These are phyloP conservation scores for Diaporthe citrichinensis DNA, from an alignment of 2,329 filamentous ascomycete species.

Conservation along the genomic window DNA sequence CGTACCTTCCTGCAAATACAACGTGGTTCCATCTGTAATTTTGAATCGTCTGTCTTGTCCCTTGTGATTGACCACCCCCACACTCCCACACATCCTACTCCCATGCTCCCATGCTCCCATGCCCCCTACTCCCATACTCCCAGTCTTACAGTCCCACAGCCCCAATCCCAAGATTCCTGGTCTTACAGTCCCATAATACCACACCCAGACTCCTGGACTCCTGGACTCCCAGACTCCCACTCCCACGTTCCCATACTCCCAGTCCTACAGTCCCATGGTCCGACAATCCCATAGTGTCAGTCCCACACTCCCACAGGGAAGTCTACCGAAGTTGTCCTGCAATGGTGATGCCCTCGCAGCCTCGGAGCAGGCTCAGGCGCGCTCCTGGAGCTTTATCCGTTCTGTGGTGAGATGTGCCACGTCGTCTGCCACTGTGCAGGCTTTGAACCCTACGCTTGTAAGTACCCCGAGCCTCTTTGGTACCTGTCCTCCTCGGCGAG, in stretches of 20 bases:
- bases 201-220: neutral
- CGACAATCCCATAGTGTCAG: too few relatives aligned
- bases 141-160: too few relatives aligned
- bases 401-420: neutral
- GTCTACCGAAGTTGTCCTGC: neutral
- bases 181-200: too few relatives aligned
- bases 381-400: neutral
- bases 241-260: too few relatives aligned
- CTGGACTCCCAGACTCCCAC: too few relatives aligned
- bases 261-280: too few relatives aligned
- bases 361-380: neutral
- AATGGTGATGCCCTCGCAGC: neutral
- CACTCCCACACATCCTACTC: too few relatives aligned
- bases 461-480: neutral
- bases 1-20: conserved; percentile 12
- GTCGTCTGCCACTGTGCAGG: neutral
- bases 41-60: too few relatives aligned
- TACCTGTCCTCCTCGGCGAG: neutral
- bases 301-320: neutral
- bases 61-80: too few relatives aligned
- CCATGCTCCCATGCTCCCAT: too few relatives aligned
- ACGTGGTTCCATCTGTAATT: conserved; percentile 19
- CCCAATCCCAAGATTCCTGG: too few relatives aligned
- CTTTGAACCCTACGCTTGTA: conserved; percentile 23
- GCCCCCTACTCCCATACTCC: too few relatives aligned